phyloP scores from a whole-genome alignment of 805 yeast genomes.

The Yarrowia porcina region DNA sequence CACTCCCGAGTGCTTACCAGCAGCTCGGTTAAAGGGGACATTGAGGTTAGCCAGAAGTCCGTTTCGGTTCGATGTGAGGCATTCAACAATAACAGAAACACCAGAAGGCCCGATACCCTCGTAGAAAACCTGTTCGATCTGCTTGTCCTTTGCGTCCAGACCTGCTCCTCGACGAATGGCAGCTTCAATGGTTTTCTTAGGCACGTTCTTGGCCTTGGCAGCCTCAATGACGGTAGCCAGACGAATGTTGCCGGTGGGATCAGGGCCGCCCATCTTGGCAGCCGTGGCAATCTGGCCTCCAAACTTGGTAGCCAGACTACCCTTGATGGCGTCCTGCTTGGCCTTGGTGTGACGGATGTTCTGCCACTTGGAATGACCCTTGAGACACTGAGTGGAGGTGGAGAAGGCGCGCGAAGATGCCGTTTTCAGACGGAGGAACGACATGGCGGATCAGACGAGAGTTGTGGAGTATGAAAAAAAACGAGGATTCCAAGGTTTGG shows the following conservation, averaged over 20 bases:
- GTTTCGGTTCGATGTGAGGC: conserved; percentile 83
- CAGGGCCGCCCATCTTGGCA: conserved; percentile 65
- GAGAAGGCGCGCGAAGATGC: neutral
- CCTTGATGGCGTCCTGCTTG: conserved; percentile 78
- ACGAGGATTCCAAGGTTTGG: neutral
- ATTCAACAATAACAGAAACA: conserved; percentile 78
- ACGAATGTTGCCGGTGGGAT: conserved; percentile 56
- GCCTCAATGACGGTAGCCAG: conserved; percentile 70
- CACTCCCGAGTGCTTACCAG: conserved; percentile 38
- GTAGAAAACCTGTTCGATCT: conserved; percentile 53
- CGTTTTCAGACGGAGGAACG: neutral
- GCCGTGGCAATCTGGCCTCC: conserved; percentile 73
- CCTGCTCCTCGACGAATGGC: conserved; percentile 87
- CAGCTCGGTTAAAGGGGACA: conserved; percentile 62
- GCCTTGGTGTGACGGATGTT: conserved; percentile 92
- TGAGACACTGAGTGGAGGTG: conserved; percentile 32
- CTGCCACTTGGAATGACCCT: conserved; percentile 96
- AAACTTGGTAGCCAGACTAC: conserved; percentile 63
- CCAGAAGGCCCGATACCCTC: conserved; percentile 96
- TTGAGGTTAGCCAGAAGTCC: conserved; percentile 75
- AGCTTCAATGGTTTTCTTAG: conserved; percentile 80
- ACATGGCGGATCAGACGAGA: neutral
- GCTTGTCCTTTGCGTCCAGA: conserved; percentile 44
- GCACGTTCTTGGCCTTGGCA: conserved; percentile 71
- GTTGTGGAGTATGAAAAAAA: neutral